Evolutionary conservation across 208 protist species (phyloP).

Genomic region (Leishmania lainsoni): DNA sequence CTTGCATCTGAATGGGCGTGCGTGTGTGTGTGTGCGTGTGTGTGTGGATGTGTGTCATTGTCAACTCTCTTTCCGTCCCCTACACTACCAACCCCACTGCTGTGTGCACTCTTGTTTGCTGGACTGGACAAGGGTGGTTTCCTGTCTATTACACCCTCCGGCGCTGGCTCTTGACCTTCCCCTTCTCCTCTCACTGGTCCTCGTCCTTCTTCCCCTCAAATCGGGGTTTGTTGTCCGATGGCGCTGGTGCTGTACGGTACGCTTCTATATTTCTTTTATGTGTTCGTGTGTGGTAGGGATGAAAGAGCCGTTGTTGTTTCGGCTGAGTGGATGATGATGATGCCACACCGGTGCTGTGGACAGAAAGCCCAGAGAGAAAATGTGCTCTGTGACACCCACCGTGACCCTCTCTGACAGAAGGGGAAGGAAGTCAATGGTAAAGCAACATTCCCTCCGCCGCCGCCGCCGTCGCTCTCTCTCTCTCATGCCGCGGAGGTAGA

Average conservation of each 20-base stretch:
- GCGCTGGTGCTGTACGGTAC: background rate
- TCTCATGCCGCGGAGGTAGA: background rate
- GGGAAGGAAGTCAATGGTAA: background rate
- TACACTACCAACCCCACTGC: background rate
- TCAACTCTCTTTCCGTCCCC: background rate
- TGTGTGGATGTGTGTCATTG: no score
- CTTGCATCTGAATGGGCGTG: no score
- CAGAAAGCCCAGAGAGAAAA: background rate
- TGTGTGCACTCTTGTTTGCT: background rate
- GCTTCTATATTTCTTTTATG: slow-evolving; percentile 15
- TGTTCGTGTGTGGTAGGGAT: background rate
- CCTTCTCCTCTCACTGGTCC: background rate
- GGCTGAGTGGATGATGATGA: background rate
- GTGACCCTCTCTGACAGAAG: background rate
- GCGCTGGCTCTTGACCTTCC: background rate
- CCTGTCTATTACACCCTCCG: background rate
- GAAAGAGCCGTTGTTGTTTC: background rate
- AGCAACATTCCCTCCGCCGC: background rate
- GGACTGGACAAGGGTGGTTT: background rate
- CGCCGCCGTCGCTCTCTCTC: background rate
- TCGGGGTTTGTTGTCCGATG: background rate
- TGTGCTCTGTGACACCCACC: background rate
- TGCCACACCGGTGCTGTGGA: background rate
- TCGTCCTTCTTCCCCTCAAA: background rate
- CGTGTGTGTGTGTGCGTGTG: no score